A percentile compares a stretch with the other conserved stretches of the same genome.
Evolutionary conservation across 1,139 yeast genomes (phyloP).

Genomic region (Pichia terricola): DNA sequence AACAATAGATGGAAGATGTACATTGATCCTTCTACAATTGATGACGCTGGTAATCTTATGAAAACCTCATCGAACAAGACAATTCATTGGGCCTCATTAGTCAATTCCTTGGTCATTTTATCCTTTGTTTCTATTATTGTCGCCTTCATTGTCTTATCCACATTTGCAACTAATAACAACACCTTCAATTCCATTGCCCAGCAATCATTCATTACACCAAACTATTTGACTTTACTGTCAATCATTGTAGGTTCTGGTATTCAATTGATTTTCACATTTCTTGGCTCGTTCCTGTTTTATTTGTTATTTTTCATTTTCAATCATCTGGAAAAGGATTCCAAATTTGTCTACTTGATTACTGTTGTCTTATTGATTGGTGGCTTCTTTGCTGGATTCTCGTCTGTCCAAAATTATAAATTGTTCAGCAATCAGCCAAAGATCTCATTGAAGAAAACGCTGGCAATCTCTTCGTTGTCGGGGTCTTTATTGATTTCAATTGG

Average conservation of each 20-base stretch:
- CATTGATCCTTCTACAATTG: constrained; percentile 16
- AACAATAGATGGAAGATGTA: constrained; percentile 69
- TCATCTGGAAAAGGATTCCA: constrained; percentile 36
- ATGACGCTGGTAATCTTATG: constrained; percentile 20
- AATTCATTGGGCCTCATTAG: constrained; percentile 64
- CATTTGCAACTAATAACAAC: constrained; percentile 21
- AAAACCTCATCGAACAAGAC: constrained; percentile 34
- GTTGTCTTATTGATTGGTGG: constrained; percentile 58
- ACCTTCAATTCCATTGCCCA: constrained; percentile 28
- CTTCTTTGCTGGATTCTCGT: constrained; percentile 60
- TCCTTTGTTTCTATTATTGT: constrained; percentile 50
- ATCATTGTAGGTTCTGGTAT: constrained; percentile 65
- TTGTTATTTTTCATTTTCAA: constrained; percentile 35
- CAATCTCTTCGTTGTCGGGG: constrained; percentile 44
- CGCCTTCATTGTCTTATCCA: constrained; percentile 50
- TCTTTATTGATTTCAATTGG: constrained; percentile 53
- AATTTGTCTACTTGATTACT: constrained; percentile 55
- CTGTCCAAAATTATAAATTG: constrained; percentile 50
- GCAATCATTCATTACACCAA: constrained; percentile 39
- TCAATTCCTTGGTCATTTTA: constrained; percentile 56
- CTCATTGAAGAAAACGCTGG: constrained; percentile 10
- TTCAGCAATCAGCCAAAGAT: constrained; percentile 26
- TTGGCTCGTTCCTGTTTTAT: constrained; percentile 54
- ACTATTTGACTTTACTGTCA: constrained; percentile 37
- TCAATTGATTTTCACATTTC: constrained; percentile 54